Base-by-base conservation (phyloP, 306 rosid species). In the Prunus persica region DNA sequence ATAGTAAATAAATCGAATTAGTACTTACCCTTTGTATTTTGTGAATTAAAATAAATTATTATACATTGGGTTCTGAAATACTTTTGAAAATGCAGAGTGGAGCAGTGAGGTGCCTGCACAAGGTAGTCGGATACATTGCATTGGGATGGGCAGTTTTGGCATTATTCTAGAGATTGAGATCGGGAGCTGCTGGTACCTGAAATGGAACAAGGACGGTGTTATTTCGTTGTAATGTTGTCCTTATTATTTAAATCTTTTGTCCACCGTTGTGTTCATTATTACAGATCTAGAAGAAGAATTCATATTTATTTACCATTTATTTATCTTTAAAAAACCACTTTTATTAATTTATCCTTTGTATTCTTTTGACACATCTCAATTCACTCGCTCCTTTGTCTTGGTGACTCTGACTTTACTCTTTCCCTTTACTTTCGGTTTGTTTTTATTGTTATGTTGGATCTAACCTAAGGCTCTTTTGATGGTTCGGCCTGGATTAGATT, bases 91-190 rank as follows among this genome's bases (percentile, higher is more conserved):
- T 87, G 84, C 97, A 95, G 98, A 92, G 88, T 74, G 96, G 93
- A 77, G 96, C 97, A 1, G 91, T 80, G 32, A 55, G 75, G 69
- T 38, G 79, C 77, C 52, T 89, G 84, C 86, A 86, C 80, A 87
- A 82, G 87, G 70, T 89, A 77, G 58, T 82, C 5, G 93, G 89
- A 68, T 77, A 87, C 82, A 60, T 92, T 68, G 92, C 86, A 11
- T 76, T 95, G 86, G 91, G 93, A 84, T 89, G 85, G 83, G 89
- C 87, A 18, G 56, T 83, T 52, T 50, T 92, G 65, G 88, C 88
- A 46, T 79, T 92, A 43, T 74, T 83, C 85, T 94, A 90, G 87
- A 84, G 81, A 1, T 3, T 22, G 64, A 58, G 64, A n/a, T 8
- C 8, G 43, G 43, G 43, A 7, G 20, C 8, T 52, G 57, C 19